Percentiles rank a stretch among this genome's conserved stretches.
phyloP scores from a whole-genome alignment of 163 green algal genomes.

The Coccomyxa subellipsoidea region DNA sequence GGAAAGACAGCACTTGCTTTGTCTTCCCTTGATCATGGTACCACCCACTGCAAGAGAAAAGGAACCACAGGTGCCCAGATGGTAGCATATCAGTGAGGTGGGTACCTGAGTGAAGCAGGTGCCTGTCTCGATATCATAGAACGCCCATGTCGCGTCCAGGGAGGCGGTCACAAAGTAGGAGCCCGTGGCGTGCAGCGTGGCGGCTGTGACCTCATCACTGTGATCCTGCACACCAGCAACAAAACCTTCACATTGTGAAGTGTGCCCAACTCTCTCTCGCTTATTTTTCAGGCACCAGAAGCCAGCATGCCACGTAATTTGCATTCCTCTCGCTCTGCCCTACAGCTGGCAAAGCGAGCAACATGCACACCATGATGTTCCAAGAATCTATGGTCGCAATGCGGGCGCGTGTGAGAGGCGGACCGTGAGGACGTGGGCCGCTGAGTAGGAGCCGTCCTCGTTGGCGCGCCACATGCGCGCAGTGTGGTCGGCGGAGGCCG shows the following conservation, averaged over 20 bases:
- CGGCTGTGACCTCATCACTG: slow-evolving; percentile 42
- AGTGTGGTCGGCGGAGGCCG: slow-evolving; percentile 74
- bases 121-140: slow-evolving; percentile 63
- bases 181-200: slow-evolving; percentile 70
- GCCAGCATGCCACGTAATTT: too few relatives aligned
- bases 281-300: too few relatives aligned
- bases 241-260: neutral
- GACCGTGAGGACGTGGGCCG: slow-evolving; percentile 8
- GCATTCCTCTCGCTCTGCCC: too few relatives aligned
- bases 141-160: slow-evolving; percentile 76
- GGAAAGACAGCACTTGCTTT: too few relatives aligned
- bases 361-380: neutral
- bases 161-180: slow-evolving; percentile 80
- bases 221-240: slow-evolving; percentile 57
- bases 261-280: too few relatives aligned
- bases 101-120: slow-evolving; percentile 65
- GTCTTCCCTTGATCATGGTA: too few relatives aligned
- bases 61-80: too few relatives aligned
- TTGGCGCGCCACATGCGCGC: slow-evolving; percentile 65
- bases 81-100: neutral
- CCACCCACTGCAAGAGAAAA: too few relatives aligned
- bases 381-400: neutral
- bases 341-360: too few relatives aligned
- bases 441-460: slow-evolving; percentile 10
- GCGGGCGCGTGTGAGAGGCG: neutral